Evolutionary conservation across 371 early-diverging fungal genomes (phyloP), one percentile per base, ranked within the genome.

Genomic region (Conidiobolus incongruus): DNA sequence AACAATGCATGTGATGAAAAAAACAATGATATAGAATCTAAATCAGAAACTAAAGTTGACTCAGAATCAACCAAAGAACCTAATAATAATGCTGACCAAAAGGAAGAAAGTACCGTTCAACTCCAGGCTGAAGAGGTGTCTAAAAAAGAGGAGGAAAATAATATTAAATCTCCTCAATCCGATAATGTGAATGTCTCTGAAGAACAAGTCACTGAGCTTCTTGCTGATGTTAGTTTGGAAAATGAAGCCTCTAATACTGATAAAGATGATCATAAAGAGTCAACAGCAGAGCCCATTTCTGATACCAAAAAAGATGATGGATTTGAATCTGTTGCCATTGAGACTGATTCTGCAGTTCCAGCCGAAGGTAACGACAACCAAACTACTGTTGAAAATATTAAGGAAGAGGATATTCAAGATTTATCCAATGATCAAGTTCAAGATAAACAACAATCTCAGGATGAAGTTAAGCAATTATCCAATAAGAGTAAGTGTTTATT

Each of bases 71-170:
- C 26, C 8, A 26, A 26, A 26, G 4, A 3, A 4, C 26, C 3
- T 3, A 4, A 3, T 26, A 8, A 26, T 33, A 45, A 46, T 6
- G 40, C 51, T 20, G 46, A 54, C 1, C 48, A 48, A 16, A 47
- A 55, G 11, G 58, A 54, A 38, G 43, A 38, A 11, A 49, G 51
- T 15, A 45, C 50, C 24, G 35, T 55, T 16, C 51, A 60, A 24
- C 22, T 53, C 39, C 46, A 49, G 19, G 40, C 29, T 19, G 26
- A 22, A 21, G 17, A 36, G 2, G 17, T 10, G 10, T 21, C 21
- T 16, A 3, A 2, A 3, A 36, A 3, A n/a, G 44, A 44, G 8
- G 24, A 44, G 34, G n/a, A 21, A 35, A 26, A 34, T 12, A 15
- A 24, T 15, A 35, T 19, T 11, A 47, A 40, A 26, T 26, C 44